Base-by-base conservation (phyloP, 495 filamentous ascomycete genomes). In the Xylaria castorea region DNA sequence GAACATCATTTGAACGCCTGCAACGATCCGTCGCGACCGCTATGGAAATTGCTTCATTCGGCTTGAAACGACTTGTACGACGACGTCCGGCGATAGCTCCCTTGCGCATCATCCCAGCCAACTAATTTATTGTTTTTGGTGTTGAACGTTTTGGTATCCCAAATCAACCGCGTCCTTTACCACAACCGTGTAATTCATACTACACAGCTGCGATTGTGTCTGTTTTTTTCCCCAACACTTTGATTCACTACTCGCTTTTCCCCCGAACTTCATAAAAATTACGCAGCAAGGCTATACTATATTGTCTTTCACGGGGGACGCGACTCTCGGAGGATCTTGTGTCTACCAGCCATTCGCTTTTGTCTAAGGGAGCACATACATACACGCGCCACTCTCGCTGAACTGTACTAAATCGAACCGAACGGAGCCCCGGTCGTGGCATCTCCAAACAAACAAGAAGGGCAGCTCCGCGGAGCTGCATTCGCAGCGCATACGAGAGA, bases 81-180 rank as follows among this genome's bases (percentile, higher is more conserved):
- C 69, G 42, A 65, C 50, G 34, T 46, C 48, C 48, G 18, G 61
- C 61, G 44, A 30, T 48, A 22, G 62, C 36, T 51, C 14, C 38
- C 64, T 66, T 46, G 69, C 69, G 70, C 63, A 62, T 72, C 63
- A 62, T 72, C 40, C 70, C 50, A 60, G 63, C 64, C 70, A 65
- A 44, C 70, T 48, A 40, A 20, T 67, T 61, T 61, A 34, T 67
- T n/a, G n/a, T 66, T 61, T 16, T 62, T 55, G 36, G n/a, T 38
- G 38, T 66, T 51, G 61, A 62, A 48, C 34, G n/a, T 32, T 25
- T 27, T 36, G n/a, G 42, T 44, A n/a, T 27, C n/a, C 51, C 18
- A 34, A 18, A 48, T 66, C 30, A 34, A 48, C 46, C 18, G 36
- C 38, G 25, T 60, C 48, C 6, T n/a, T 25, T 38, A 14, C 6